These are phyloP conservation scores for Aureobasidium pullulans DNA, from an alignment of 2,329 filamentous ascomycete genomes.

Conservation along the genomic window DNA sequence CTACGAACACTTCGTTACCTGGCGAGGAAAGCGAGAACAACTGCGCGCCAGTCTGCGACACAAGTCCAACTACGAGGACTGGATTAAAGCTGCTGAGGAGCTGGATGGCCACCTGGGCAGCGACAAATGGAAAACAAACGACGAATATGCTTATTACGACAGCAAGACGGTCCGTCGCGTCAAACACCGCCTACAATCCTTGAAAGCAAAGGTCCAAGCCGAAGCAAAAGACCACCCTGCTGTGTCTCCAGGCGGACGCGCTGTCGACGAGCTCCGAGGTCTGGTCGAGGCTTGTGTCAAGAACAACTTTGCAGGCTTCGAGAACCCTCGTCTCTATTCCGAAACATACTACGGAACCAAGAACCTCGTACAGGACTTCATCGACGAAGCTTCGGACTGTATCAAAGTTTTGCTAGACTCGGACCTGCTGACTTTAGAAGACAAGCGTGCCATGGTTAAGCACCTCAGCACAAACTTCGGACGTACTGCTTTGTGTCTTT, in stretches of 20 bases:
- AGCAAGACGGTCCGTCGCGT: slow-evolving; percentile 73
- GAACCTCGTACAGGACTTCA: slow-evolving; percentile 78
- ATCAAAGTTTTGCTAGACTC: slow-evolving; percentile 63
- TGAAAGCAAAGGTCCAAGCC: slow-evolving; percentile 46
- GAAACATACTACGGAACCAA: slow-evolving; percentile 99
- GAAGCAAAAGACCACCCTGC: slow-evolving; percentile 39
- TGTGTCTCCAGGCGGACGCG: slow-evolving; percentile 33
- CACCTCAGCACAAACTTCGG: slow-evolving; percentile 86
- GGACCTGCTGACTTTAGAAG: slow-evolving; percentile 58
- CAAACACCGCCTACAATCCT: slow-evolving; percentile 63
- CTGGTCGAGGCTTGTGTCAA: slow-evolving; percentile 88
- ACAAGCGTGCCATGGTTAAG: slow-evolving; percentile 78
- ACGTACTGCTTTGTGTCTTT: slow-evolving; percentile 84
- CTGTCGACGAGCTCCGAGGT: slow-evolving; percentile 67
- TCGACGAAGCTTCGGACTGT: slow-evolving; percentile 70
- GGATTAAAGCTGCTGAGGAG: slow-evolving; percentile 70
- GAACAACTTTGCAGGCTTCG: slow-evolving; percentile 93
- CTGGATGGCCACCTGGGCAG: slow-evolving; percentile 78
- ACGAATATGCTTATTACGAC: slow-evolving; percentile 75
- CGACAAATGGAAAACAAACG: slow-evolving; percentile 69
- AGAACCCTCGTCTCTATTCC: slow-evolving; percentile 90
- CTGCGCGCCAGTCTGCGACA: slow-evolving; percentile 64
- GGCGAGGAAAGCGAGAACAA: slow-evolving; percentile 70
- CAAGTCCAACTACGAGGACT: slow-evolving; percentile 71
- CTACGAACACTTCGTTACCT: slow-evolving; percentile 87